A percentile compares a stretch with the other conserved stretches of the same genome.
Evolutionary conservation across 1,284 basidiomycete genomes (phyloP).

Genomic region (Xerocomus cyaneibrunnescens): DNA sequence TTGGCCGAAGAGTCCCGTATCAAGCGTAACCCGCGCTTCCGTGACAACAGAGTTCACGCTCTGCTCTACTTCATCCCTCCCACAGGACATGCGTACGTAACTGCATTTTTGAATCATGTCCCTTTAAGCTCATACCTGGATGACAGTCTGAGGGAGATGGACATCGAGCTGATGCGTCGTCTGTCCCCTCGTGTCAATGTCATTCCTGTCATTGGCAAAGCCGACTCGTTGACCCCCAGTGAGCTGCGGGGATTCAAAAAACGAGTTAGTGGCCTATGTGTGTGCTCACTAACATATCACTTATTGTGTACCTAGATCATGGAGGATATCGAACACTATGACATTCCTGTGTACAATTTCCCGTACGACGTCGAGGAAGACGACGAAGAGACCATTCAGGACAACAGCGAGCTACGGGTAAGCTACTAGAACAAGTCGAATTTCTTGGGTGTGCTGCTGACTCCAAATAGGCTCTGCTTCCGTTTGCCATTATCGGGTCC

Average conservation of each 20-base stretch:
- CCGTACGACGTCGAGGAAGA: constrained; percentile 99
- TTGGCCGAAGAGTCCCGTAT: constrained; percentile 98
- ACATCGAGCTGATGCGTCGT: constrained; percentile 98
- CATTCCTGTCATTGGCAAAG: constrained; percentile 98
- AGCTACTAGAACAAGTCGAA: constrained; percentile 22
- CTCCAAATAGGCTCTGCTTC: constrained; percentile 69
- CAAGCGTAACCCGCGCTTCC: constrained; percentile 99
- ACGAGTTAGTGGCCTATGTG: constrained; percentile 57
- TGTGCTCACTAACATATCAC: not conserved
- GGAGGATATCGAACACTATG: constrained; percentile 99
- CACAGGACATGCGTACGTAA: constrained; percentile 70
- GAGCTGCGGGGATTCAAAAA: constrained; percentile 97
- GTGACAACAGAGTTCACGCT: constrained; percentile 96
- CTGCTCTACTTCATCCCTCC: constrained; percentile 99
- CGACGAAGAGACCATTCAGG: constrained; percentile 97
- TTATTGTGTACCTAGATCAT: constrained; percentile 66
- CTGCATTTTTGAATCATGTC: not conserved
- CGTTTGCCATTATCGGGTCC: constrained; percentile 97
- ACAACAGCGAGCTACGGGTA: constrained; percentile 93
- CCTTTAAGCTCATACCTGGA: not conserved
- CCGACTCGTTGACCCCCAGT: constrained; percentile 90
- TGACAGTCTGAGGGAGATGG: constrained; percentile 90
- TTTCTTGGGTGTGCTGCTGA: constrained; percentile 1
- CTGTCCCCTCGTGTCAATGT: constrained; percentile 98
- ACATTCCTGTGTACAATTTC: constrained; percentile 99